Conservation (phyloP, 208 protist genomes). For the Endotrypanum monterogeii region DNA sequence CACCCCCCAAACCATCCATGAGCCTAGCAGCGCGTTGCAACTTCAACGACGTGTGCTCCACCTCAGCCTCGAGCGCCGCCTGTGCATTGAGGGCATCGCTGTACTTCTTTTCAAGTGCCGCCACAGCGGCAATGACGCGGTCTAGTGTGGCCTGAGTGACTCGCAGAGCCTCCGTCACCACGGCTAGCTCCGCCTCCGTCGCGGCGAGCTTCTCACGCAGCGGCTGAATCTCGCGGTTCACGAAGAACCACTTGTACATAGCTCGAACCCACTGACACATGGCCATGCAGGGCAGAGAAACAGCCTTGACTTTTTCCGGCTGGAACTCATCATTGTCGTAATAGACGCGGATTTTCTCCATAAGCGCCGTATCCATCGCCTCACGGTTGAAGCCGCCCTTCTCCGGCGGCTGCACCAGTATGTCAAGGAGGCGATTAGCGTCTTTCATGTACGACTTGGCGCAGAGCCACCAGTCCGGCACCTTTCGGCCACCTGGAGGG, state of each 20-base stretch:
- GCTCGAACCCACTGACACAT: constrained; percentile 98
- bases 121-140: constrained; percentile 94
- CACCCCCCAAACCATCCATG: constrained; percentile 96
- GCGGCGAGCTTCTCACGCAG: constrained; percentile 85
- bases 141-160: constrained; percentile 91
- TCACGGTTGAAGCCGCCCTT: constrained; percentile 93
- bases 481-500: constrained; percentile 91
- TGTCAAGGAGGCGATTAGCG: constrained; percentile 91
- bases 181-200: constrained; percentile 91
- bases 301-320: constrained; percentile 90
- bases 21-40: constrained; percentile 95
- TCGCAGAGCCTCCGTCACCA: constrained; percentile 88
- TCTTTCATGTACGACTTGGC: constrained; percentile 94
- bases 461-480: constrained; percentile 96
- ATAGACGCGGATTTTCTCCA: constrained; percentile 94
- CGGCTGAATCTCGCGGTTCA: constrained; percentile 95
- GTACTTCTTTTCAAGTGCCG: constrained; percentile 94
- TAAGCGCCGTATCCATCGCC: constrained; percentile 93
- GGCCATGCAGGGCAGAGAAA: constrained; percentile 96
- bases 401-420: constrained; percentile 85
- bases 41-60: constrained; percentile 94
- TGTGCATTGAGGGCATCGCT: constrained; percentile 93
- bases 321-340: constrained; percentile 94
- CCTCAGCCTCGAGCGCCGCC: constrained; percentile 91
- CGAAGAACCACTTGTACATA: constrained; percentile 98